Conservation (phyloP, 106 monocot genomes). For the Dendrobium officinale region DNA sequence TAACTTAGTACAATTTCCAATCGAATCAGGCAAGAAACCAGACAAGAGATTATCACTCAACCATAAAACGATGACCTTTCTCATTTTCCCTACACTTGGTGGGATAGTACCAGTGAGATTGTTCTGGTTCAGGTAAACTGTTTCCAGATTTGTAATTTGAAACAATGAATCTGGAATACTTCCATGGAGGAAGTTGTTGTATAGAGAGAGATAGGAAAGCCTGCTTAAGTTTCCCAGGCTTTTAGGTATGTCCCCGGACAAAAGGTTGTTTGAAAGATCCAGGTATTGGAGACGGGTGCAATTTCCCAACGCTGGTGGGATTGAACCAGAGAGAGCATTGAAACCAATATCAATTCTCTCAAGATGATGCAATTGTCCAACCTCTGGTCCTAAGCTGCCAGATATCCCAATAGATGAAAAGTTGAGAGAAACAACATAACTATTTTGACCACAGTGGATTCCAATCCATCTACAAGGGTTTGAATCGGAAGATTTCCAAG, state of each 20-base stretch:
- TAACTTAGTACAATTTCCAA: constrained; percentile 48
- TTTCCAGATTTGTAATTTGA: constrained; percentile 17
- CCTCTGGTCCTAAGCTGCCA: constrained; percentile 42
- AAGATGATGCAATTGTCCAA: constrained; percentile 39
- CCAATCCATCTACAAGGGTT: constrained; percentile 57
- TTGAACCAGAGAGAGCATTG: constrained; percentile 39
- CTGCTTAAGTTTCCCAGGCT: constrained; percentile 25
- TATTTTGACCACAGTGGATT: constrained; percentile 19
- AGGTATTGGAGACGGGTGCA: constrained; percentile 38
- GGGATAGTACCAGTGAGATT: constrained; percentile 46
- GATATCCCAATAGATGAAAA: constrained; percentile 27
- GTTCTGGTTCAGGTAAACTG: constrained; percentile 50
- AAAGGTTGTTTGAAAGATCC: constrained; percentile 43
- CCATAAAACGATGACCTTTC: constrained; percentile 22
- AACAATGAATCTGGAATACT: constrained; percentile 44
- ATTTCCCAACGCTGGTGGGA: constrained; percentile 60
- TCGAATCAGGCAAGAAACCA: constrained; percentile 52
- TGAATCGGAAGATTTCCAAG: constrained; percentile 49
- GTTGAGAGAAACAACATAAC: constrained; percentile 30
- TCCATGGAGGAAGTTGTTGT: constrained; percentile 41
- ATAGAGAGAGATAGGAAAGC: constrained; percentile 39
- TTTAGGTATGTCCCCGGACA: constrained; percentile 61
- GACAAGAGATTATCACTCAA: constrained; percentile 45
- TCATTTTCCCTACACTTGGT: constrained; percentile 32
- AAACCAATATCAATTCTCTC: constrained; percentile 21